These are phyloP conservation scores for Boletellus sp. DNA, from an alignment of 768 basidiomycete species.

Conservation along the genomic window DNA sequence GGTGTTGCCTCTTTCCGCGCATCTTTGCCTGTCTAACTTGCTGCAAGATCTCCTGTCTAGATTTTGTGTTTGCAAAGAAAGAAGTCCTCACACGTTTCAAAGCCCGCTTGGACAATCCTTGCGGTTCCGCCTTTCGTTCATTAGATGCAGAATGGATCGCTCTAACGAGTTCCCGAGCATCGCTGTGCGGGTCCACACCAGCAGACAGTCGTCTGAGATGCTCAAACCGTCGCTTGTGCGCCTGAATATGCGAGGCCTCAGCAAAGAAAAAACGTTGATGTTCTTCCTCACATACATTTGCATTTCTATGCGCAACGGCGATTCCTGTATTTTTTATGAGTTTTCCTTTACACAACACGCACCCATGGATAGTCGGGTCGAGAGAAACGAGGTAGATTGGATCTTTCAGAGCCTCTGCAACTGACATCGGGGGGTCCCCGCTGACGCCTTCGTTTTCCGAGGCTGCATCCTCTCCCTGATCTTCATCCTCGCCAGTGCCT, in stretches of 20 bases:
- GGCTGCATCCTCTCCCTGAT: conserved; percentile 27
- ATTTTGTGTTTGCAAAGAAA: background rate
- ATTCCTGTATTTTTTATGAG: conserved; percentile 57
- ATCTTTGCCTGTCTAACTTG: conserved; percentile 44
- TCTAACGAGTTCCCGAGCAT: conserved; percentile 44
- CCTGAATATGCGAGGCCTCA: conserved; percentile 36
- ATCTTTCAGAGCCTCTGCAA: conserved; percentile 57
- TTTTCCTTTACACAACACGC: conserved; percentile 71
- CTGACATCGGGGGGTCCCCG: conserved; percentile 46
- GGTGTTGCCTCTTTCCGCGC: conserved; percentile 46
- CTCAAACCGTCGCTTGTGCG: conserved; percentile 58
- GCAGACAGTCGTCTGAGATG: conserved; percentile 44
- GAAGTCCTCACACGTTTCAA: conserved; percentile 53
- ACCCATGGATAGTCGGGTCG: conserved; percentile 53
- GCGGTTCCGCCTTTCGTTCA: conserved; percentile 4
- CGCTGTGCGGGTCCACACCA: conserved; percentile 38
- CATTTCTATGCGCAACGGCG: conserved; percentile 54
- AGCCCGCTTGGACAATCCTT: conserved; percentile 52
- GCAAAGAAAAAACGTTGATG: background rate
- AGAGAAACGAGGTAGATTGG: conserved; percentile 60
- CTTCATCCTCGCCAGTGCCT: conserved; percentile 17
- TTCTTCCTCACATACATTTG: conserved; percentile 51
- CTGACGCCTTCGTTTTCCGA: conserved; percentile 22
- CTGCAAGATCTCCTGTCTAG: conserved; percentile 27
- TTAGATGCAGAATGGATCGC: conserved; percentile 6